Evolutionary conservation across 208 protist species (phyloP).

Genomic region (Wallacemonas rigidus): DNA sequence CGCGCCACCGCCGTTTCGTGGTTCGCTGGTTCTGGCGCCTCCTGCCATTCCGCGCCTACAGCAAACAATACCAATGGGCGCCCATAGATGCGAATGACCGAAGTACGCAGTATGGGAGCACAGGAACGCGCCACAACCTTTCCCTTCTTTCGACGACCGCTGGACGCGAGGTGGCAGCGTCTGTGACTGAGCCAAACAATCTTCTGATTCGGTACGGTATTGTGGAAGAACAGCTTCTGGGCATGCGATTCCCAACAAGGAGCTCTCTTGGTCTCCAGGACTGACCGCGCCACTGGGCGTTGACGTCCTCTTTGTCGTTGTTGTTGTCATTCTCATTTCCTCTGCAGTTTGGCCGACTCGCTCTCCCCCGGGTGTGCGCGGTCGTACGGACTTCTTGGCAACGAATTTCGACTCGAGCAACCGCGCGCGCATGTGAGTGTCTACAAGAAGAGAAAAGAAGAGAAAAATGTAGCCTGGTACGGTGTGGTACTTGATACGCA

Average conservation of each 20-base stretch:
- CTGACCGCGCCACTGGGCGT: background rate
- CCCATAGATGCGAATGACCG: background rate
- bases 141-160: background rate
- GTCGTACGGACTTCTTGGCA: too few species aligned
- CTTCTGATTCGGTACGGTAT: conserved; percentile 34
- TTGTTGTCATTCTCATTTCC: background rate
- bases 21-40: conserved; percentile 79
- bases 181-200: conserved; percentile 18
- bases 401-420: too few species aligned
- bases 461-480: too few species aligned
- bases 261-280: conserved; percentile 33
- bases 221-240: conserved; percentile 48
- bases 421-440: too few species aligned
- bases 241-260: conserved; percentile 62
- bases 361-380: too few species aligned
- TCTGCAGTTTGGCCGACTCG: too few species aligned
- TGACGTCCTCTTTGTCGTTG: background rate
- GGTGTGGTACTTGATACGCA: too few species aligned
- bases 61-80: conserved; percentile 38
- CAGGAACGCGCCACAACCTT: background rate
- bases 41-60: conserved; percentile 68
- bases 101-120: background rate
- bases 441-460: too few species aligned
- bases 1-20: conserved; percentile 41
- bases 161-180: conserved; percentile 16